Percentiles rank a stretch among this genome's conserved stretches.
Evolutionary conservation across 768 basidiomycete genomes (phyloP).

Genomic region (Rhodotorula paludigena): DNA sequence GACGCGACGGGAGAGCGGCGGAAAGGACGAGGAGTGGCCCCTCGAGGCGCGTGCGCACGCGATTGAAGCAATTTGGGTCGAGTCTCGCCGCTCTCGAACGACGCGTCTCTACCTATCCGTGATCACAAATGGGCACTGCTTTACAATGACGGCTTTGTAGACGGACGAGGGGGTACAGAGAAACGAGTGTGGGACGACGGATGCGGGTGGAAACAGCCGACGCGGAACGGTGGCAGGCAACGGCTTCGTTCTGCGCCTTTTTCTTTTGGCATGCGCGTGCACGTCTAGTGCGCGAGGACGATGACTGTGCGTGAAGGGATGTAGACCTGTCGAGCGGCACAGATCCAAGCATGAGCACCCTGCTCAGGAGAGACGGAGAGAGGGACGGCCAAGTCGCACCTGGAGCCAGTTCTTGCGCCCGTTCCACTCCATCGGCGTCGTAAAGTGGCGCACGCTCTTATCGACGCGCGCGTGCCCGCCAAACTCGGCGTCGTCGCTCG

Average conservation of each 20-base stretch:
- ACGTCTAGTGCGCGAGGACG: constrained; percentile 26
- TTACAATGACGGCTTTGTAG: too few species aligned
- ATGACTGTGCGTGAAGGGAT: constrained; percentile 28
- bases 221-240: too few species aligned
- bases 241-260: too few species aligned
- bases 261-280: neutral
- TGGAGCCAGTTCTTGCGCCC: constrained; percentile 83
- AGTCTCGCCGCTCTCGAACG: too few species aligned
- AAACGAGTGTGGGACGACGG: neutral
- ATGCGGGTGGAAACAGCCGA: neutral
- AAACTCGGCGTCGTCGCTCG: constrained; percentile 76
- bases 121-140: too few species aligned
- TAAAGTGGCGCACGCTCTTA: constrained; percentile 63
- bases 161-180: neutral
- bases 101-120: too few species aligned
- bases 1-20: too few species aligned
- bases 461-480: constrained; percentile 83
- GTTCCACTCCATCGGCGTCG: constrained; percentile 86
- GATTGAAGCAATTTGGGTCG: too few species aligned
- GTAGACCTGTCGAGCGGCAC: constrained; percentile 16
- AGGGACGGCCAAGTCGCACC: constrained; percentile 49
- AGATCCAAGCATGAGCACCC: neutral
- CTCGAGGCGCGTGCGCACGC: too few species aligned
- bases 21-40: too few species aligned
- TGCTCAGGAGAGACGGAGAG: too few species aligned